Base-by-base conservation (phyloP, 2,329 filamentous ascomycete species). In the Pseudopyricularia javanii region DNA sequence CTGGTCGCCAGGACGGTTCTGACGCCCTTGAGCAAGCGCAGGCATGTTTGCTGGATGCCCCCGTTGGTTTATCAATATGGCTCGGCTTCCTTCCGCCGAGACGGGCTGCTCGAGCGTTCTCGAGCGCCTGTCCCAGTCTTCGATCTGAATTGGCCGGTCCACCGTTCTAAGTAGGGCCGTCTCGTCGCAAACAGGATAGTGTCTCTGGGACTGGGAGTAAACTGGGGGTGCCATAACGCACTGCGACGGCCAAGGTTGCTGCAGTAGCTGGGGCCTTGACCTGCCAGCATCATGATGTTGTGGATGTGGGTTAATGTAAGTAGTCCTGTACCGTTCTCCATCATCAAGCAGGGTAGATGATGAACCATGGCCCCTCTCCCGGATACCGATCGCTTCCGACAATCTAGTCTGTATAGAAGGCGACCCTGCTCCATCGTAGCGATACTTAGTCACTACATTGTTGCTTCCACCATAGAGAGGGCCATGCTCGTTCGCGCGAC, bases 71-170 rank as follows among this genome's bases (percentile, higher is more conserved):
- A 20, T 20, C 40, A 26, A 15, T 24, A 45, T 20, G 12, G 17
- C 20, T 20, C 40, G 20, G 11, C 40, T 24, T 24, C 22, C 40
- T 12, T 24, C 40, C 24, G 40, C 22, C 24, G 40, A 24, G 12
- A 45, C 7, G 40, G 22, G 20, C 22, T 45, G 40, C 17, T 45
- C 40, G 15, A 45, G 12, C 7, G 22, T 12, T 45, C 40, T 45
- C 24, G 11, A 35, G 11, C 40, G 11, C 7, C 22, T 45, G 9
- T 37, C 48, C 54, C 54, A 53, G 34, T 52, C 52, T 15, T 55
- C 54, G 11, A 54, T 35, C 15, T 51, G 17, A n/a, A 55, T 54
- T 12, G 54, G 54, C 12, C 49, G 54, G 9, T 33, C n/a, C 11
- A 34, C 50, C 30, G 50, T 52, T 35, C 54, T 50, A 51, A 54